Base-by-base conservation (phyloP, 805 yeast species). In the Candida qinlingensis region DNA sequence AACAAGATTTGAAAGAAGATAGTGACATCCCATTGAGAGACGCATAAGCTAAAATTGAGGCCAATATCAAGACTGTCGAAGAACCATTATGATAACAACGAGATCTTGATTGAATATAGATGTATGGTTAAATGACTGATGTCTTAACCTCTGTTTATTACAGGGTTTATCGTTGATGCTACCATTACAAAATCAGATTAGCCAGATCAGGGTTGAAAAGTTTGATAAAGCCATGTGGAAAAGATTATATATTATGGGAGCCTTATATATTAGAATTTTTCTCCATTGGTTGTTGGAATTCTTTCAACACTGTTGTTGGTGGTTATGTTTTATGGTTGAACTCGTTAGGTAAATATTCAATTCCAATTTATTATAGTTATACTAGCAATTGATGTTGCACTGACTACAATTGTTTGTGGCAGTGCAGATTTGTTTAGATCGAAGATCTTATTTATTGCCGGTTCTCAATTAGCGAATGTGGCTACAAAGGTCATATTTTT, bases 81-180 rank as follows among this genome's bases (percentile, higher is more conserved):
- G 10, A 31, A 10, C 34, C 7, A 31, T 10, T 10, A 31, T 31
- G 34, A 31, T 10, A 31, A 31, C 9, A 7, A 31, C 10, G 34
- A 10, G 7, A 31, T 7, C 10, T 7, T 7, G 34, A 31, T 31
- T 10, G 81, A 76, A 56, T 73, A 71, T 56, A 65, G 81, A 53
- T 82, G 77, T 57, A 80, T 45, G 86, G 88, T 39, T 85, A 81
- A 53, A 77, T 74, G 55, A 66, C 84, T 37, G 90, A 87, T 38
- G 69, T 77, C 35, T 69, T 79, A 46, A 77, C 83, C 5, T 74
- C 83, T 3, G 83, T 46, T 64, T 80, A 40, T 64, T 81, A 44
- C 81, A 80, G 55, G 78, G 65, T 80, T 79, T 56, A 73, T 82
- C 44, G 72, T 83, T 47, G 87, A 83, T 61, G 84, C 86, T 27